These are phyloP conservation scores for Dalbergia cochinchinensis DNA, from an alignment of 306 rosid genomes.

Conservation along the genomic window DNA sequence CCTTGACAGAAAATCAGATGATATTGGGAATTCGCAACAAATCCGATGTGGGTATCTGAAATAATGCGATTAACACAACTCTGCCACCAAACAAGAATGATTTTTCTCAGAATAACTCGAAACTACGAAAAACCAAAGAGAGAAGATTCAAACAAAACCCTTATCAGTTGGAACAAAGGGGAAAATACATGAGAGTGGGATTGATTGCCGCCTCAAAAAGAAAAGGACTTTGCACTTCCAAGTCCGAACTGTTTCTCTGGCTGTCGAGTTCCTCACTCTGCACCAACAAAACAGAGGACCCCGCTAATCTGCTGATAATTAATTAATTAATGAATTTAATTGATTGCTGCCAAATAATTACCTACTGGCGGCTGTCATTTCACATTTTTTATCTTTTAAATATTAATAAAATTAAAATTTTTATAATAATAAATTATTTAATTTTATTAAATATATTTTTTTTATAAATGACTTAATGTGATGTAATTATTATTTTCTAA, in stretches of 20 bases:
- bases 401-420: no score
- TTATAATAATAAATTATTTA: no score
- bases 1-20: slow-evolving; percentile 20
- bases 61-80: slow-evolving; percentile 16
- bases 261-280: slow-evolving; percentile 20
- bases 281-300: not conserved
- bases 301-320: not conserved
- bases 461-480: no score
- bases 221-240: not conserved
- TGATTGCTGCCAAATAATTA: not conserved
- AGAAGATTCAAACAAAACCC: slow-evolving; percentile 3
- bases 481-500: no score
- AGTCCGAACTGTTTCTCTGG: slow-evolving; percentile 9
- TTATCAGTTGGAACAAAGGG: not conserved
- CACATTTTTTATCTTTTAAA: no score
- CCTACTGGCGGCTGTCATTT: no score
- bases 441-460: no score
- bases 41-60: slow-evolving; percentile 9
- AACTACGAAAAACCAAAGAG: not conserved
- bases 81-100: slow-evolving; percentile 6
- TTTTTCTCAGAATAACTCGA: not conserved
- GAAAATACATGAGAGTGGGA: not conserved
- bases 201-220: slow-evolving; percentile 7
- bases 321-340: no score
- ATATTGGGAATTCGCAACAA: slow-evolving; percentile 16